Conservation (phyloP, 192 early-diverging fungal genomes). For the Coemansia sp. region DNA sequence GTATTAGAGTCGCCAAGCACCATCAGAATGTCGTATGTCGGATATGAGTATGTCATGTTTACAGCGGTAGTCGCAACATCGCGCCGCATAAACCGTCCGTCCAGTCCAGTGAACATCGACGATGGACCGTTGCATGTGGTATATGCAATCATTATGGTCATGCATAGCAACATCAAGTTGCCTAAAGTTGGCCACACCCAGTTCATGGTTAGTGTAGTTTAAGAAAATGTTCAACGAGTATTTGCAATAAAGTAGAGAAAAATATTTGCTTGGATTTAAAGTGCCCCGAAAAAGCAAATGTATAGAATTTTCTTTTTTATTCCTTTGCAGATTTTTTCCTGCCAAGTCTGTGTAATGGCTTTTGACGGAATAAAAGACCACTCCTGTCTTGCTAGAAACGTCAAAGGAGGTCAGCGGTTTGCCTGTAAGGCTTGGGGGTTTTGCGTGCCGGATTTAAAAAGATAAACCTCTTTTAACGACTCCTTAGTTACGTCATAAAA, state of each 20-base stretch:
- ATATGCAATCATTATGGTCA: not conserved
- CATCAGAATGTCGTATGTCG: conserved; percentile 28
- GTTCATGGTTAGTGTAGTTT: not conserved
- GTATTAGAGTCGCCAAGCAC: conserved; percentile 50
- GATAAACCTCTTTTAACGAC: no score
- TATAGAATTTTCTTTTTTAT: not conserved
- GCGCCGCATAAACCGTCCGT: not conserved
- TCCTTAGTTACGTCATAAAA: no score
- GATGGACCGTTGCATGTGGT: not conserved
- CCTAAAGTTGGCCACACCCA: not conserved
- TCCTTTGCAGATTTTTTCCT: not conserved
- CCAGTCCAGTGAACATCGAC: not conserved
- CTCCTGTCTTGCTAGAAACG: no score
- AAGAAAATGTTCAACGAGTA: not conserved
- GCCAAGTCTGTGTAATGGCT: not conserved
- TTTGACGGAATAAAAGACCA: no score
- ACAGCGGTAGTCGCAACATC: not conserved
- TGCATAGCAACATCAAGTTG: not conserved
- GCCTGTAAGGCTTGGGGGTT: no score
- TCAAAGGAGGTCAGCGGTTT: no score
- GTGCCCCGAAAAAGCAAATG: not conserved
- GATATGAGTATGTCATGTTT: conserved; percentile 8
- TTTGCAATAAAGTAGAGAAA: not conserved
- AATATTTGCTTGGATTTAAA: not conserved
- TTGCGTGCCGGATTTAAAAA: no score